Evolutionary conservation across 2,329 filamentous ascomycete species (phyloP), one percentile per base, ranked within the genome.

Genomic region (Macrophomina pseudophaseolina): DNA sequence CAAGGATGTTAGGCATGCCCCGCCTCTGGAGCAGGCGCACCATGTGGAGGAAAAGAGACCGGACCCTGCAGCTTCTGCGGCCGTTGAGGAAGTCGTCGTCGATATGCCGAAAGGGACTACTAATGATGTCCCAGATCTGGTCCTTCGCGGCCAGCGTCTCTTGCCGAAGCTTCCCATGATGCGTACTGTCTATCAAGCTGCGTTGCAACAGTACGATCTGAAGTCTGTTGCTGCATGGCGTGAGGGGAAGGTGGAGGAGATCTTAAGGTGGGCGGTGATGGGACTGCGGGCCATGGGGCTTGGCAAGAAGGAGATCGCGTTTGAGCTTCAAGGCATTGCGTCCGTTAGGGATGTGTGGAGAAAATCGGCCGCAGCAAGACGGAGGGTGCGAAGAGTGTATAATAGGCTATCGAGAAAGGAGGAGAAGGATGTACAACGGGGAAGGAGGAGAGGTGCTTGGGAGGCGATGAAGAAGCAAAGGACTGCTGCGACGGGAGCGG

Each of bases 181-280:
- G 40, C 63, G 63, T 14, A 65, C 28, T 14, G 63, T 65, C n/a
- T 65, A 65, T 7, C 52, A 16, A 9, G 23, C 40, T 8, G 62
- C 51, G 9, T 8, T 62, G 12, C 11, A 35, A 7, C 16, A 62
- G 14, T n/a, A 46, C 11, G 32, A 35, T 5, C 4, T 14, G 6
- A 7, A 51, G 2, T n/a, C 32, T 12, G 7, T 9, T 8, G 5
- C n/a, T 38, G 58, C 30, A 6, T 49, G 42, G 42, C 16, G 32
- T 1, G 6, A 33, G 16, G n/a, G 23, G 16, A 6, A n/a, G 32
- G 14, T n/a, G 11, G 9, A 23, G 18, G 12, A 14, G 63, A 33
- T 65, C 18, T 40, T 54, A 42, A 5, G 28, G 8, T 65, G 63
- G 63, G 63, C 63, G 42, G 18, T 54, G 30, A 7, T 9, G 1